Evolutionary conservation across 805 yeast species (phyloP).

Genomic region (Yarrowia deformans): DNA sequence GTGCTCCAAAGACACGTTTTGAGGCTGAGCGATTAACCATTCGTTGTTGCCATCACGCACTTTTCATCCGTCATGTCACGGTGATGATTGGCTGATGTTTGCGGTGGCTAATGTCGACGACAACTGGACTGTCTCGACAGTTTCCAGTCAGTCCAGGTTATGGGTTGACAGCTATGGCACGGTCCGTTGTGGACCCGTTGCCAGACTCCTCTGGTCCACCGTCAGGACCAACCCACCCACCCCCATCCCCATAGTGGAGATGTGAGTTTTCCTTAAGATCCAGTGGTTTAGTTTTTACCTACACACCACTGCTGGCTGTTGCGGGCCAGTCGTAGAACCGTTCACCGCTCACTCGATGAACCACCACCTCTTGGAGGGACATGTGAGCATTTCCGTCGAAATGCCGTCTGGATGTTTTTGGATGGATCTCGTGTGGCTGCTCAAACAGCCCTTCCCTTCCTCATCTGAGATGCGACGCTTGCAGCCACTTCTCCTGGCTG

Average conservation of each 20-base stretch:
- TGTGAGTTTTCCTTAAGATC: conserved; percentile 1
- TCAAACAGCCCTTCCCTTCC: neutral
- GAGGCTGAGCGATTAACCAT: conserved; percentile 18
- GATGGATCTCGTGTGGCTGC: neutral
- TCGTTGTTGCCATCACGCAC: neutral
- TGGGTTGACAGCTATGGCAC: too few species aligned
- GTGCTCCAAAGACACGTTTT: neutral
- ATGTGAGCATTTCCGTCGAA: conserved; percentile 1
- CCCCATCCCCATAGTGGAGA: conserved; percentile 24
- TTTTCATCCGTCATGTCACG: conserved; percentile 1
- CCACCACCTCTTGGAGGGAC: neutral
- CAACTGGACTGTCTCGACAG: too few species aligned
- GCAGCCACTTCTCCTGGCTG: too few species aligned
- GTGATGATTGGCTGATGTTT: too few species aligned
- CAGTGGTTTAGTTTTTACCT: conserved; percentile 29
- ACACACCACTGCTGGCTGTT: conserved; percentile 30
- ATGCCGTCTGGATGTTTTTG: neutral
- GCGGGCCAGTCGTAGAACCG: conserved; percentile 17
- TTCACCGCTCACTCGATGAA: neutral
- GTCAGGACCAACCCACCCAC: neutral
- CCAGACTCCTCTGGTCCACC: too few species aligned
- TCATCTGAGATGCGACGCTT: too few species aligned
- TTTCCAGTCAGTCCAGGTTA: too few species aligned
- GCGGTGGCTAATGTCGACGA: too few species aligned
- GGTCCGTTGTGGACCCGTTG: too few species aligned